phyloP scores from a whole-genome alignment of 495 filamentous ascomycete species.

The Penicillium simplicissimum region DNA sequence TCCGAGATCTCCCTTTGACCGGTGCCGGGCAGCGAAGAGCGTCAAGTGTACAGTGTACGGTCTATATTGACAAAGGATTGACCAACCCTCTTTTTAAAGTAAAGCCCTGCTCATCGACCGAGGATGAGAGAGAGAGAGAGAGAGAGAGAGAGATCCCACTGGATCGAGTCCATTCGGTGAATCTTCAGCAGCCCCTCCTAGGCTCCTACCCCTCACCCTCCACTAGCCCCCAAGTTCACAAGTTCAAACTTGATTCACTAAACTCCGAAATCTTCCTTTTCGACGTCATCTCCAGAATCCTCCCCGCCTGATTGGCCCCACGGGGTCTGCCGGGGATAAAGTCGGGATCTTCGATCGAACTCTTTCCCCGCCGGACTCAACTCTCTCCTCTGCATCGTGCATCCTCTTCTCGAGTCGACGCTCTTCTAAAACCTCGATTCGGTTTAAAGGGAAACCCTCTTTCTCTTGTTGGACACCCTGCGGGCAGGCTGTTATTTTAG shows the following conservation, averaged over 20 bases:
- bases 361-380: conserved; percentile 5
- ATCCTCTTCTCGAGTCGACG: too few species aligned
- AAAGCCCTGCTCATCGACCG: too few species aligned
- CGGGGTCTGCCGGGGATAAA: conserved; percentile 8
- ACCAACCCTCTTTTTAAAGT: too few species aligned
- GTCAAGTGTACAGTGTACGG: not conserved
- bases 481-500: conserved; percentile 1
- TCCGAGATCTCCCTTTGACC: not conserved
- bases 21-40: not conserved
- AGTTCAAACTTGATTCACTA: not conserved
- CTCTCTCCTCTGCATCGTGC: too few species aligned
- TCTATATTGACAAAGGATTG: too few species aligned
- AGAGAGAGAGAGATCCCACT: too few species aligned
- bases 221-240: not conserved
- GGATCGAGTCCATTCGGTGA: too few species aligned
- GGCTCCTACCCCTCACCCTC: not conserved
- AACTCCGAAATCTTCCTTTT: conserved; percentile 20
- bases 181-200: too few species aligned
- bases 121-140: too few species aligned
- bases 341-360: conserved; percentile 22
- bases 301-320: conserved; percentile 24
- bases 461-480: conserved; percentile 2
- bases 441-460: not conserved
- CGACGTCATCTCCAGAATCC: conserved; percentile 32
- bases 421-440: not conserved